Evolutionary conservation across 139 green algal genomes (phyloP), one percentile per base, ranked within the genome.

Genomic region (Chlamydomonas incerta): DNA sequence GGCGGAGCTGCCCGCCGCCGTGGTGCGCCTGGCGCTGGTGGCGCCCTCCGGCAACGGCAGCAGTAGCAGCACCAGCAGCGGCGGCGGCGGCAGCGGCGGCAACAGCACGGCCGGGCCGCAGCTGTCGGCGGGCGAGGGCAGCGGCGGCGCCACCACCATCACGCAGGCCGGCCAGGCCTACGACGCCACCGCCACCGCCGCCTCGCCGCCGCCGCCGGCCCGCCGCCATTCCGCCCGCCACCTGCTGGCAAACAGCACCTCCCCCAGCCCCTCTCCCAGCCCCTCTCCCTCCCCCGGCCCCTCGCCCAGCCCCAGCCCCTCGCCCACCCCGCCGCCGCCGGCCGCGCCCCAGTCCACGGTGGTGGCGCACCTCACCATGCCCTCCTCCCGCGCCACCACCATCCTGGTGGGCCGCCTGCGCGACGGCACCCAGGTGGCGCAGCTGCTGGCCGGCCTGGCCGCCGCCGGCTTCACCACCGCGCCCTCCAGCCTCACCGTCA

Each of bases 91-190:
- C 65, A n/a, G 8, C 62, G 13, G 15, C 71, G 29, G 31, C 71
- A 63, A 41, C 46, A 20, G 14, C n/a, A 23, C 65, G 34, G 62
- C 17, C 2, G 62, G 62, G 11, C 11, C 62, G 24, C 62, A n/a
- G 62, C 62, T 34, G 62, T 14, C 62, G 62, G 62, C 18, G 18
- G 28, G 62, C 26, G 62, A 33, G 9, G 21, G 24, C 21, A 15
- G 14, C 2, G 37, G 69, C 23, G 35, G 15, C 24, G 10, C 26
- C 24, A 20, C 69, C 69, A 23, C 46, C 14, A 29, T 15, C 29
- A 18, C 46, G 4, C 46, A 65, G 46, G 77, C 63, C 13, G 77
- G 77, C 21, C 31, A 83, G 55, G 69, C 66, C 28, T 85, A 74
- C 29, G 77, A 83, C 28, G 63, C 41, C 18, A 66, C 41, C 24